Conservation (phyloP, 177 flowering plant species). For the Vitis hybrid region DNA sequence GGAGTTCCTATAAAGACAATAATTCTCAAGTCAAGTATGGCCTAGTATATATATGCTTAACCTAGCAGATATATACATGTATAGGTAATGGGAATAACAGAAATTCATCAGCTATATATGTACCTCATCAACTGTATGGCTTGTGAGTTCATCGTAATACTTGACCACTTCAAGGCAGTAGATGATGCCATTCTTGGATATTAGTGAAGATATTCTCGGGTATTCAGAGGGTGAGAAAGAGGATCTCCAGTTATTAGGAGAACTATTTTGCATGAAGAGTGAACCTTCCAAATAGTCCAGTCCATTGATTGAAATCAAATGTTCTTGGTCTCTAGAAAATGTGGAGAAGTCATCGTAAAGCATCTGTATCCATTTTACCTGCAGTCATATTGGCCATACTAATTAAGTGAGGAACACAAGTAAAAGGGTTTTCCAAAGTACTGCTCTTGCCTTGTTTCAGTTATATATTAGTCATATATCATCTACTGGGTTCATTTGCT, state of each 20-base stretch:
- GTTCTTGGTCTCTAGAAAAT: slow-evolving; percentile 62
- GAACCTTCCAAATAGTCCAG: slow-evolving; percentile 66
- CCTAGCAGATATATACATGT: no score
- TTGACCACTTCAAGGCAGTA: slow-evolving; percentile 63
- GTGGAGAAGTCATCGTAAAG: slow-evolving; percentile 50
- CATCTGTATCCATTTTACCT: slow-evolving; percentile 76
- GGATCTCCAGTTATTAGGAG: slow-evolving; percentile 56
- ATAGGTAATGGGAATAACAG: neutral
- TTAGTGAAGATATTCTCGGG: slow-evolving; percentile 30
- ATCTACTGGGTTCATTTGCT: neutral
- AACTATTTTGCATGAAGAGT: slow-evolving; percentile 25
- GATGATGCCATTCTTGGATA: slow-evolving; percentile 35
- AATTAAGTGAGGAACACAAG: no score
- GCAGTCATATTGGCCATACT: neutral
- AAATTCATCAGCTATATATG: neutral
- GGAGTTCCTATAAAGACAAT: slow-evolving; percentile 41
- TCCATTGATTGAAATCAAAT: slow-evolving; percentile 37
- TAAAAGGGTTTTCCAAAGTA: no score
- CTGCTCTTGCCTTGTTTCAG: no score
- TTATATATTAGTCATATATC: no score
- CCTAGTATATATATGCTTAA: no score
- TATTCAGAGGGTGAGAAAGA: slow-evolving; percentile 53
- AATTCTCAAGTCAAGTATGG: no score
- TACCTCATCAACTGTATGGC: slow-evolving; percentile 34
- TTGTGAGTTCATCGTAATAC: slow-evolving; percentile 38